These are phyloP conservation scores for Fallopia convolvulus DNA, from an alignment of 148 eudicot genomes.

Conservation along the genomic window DNA sequence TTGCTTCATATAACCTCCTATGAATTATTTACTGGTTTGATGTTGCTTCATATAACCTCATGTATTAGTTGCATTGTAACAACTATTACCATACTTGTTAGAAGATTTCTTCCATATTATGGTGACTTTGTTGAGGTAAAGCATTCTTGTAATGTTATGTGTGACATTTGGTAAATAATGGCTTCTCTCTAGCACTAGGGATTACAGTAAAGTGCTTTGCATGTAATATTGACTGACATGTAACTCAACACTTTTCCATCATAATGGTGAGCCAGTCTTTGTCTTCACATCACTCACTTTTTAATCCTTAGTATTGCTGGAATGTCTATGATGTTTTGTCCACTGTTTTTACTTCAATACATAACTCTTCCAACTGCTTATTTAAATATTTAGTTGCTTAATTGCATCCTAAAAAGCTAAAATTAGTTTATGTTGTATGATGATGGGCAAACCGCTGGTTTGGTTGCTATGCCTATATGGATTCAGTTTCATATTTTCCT, in stretches of 20 bases:
- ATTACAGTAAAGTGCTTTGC: neutral
- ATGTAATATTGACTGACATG: neutral
- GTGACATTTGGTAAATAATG: neutral
- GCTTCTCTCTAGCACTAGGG: neutral
- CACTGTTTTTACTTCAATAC: neutral
- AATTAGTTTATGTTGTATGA: neutral
- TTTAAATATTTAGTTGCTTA: neutral
- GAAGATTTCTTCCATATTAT: neutral
- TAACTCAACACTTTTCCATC: neutral
- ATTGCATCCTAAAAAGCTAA: conserved; percentile 8
- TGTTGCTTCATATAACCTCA: neutral
- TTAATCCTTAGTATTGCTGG: neutral
- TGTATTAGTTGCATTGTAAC: neutral
- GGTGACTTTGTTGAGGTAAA: neutral
- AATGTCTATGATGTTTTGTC: neutral
- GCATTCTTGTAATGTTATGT: neutral
- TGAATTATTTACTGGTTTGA: neutral
- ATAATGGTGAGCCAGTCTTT: neutral
- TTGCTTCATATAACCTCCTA: neutral
- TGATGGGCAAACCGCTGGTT: neutral
- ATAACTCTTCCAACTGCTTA: neutral
- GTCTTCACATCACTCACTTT: neutral
- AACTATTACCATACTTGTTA: neutral
- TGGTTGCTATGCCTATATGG: neutral
- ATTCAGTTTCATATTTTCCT: neutral